Evolutionary conservation across 2,329 filamentous ascomycete species (phyloP).

Genomic region (Venturia effusa): DNA sequence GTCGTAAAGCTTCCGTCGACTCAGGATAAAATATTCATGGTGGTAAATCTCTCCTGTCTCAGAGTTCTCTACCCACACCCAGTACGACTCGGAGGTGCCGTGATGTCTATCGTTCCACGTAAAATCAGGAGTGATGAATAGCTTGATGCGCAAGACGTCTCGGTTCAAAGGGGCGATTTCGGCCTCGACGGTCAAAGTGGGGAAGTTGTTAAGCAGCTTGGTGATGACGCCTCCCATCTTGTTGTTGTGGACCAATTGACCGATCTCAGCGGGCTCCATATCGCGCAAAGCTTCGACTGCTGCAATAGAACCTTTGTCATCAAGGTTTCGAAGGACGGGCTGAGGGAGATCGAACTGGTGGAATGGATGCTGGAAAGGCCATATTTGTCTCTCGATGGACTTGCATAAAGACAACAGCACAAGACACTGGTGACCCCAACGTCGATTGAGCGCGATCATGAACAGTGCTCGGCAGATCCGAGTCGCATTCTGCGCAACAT

Average conservation of each 20-base stretch:
- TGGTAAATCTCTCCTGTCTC: conserved; percentile 97
- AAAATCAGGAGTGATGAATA: conserved; percentile 82
- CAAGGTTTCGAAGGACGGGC: conserved; percentile 71
- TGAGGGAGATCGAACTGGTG: conserved; percentile 88
- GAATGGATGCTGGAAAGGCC: conserved; percentile 90
- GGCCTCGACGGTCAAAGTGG: conserved; percentile 78
- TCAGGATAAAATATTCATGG: conserved; percentile 93
- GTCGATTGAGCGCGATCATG: conserved; percentile 90
- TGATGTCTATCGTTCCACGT: conserved; percentile 90
- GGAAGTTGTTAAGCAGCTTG: conserved; percentile 80
- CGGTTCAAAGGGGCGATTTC: conserved; percentile 94
- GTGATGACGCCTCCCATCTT: conserved; percentile 74
- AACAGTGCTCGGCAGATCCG: conserved; percentile 91
- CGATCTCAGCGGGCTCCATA: conserved; percentile 88
- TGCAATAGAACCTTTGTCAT: conserved; percentile 61
- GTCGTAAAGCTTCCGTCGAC: conserved; percentile 78
- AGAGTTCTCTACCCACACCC: conserved; percentile 98
- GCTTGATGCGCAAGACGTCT: conserved; percentile 83
- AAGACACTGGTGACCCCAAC: conserved; percentile 92
- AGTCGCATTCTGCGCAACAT: conserved; percentile 90
- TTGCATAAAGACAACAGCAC: conserved; percentile 88
- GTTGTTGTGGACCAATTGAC: conserved; percentile 80
- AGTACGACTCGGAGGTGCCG: conserved; percentile 91
- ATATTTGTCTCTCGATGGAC: conserved; percentile 91
- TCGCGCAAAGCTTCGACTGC: conserved; percentile 80